Conservation (phyloP, 1,284 basidiomycete species). For the Ceratobasidium sp. region DNA sequence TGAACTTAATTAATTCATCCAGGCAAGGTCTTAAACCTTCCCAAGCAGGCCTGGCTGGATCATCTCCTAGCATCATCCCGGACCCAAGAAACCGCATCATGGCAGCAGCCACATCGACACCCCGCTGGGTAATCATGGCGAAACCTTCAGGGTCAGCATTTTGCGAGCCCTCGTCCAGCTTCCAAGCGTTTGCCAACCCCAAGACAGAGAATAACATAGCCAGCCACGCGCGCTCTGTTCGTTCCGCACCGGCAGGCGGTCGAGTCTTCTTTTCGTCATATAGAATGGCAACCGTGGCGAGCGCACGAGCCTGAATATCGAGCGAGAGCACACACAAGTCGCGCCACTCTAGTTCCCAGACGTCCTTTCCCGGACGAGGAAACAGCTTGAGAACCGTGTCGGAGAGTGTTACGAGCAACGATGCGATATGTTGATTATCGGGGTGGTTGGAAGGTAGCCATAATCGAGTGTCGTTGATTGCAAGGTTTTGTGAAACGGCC, state of each 20-base stretch:
- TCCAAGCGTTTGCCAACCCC: conserved; percentile 25
- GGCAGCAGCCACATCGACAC: conserved; percentile 20
- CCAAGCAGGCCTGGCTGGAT: conserved; percentile 31
- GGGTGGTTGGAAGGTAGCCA: conserved; percentile 19
- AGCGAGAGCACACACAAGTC: conserved; percentile 17
- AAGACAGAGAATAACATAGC: conserved; percentile 23
- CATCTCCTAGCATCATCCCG: conserved; percentile 17
- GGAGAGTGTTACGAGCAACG: conserved; percentile 17
- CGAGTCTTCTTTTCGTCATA: conserved; percentile 27
- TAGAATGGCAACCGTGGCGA: conserved; percentile 13
- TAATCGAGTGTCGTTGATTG: not conserved
- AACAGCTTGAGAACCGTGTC: conserved; percentile 15
- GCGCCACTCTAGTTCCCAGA: conserved; percentile 21
- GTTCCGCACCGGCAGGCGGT: not conserved
- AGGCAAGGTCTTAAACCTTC: conserved; percentile 14
- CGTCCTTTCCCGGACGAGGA: conserved; percentile 4
- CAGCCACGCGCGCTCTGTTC: conserved; percentile 21
- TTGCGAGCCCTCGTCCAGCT: not conserved
- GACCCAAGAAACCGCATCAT: conserved; percentile 21
- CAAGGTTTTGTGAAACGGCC: conserved; percentile 10
- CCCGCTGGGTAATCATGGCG: not conserved
- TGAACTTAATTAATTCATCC: conserved; percentile 22
- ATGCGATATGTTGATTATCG: conserved; percentile 11
- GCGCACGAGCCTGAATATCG: conserved; percentile 11
- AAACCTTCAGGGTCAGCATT: not conserved